phyloP scores from a whole-genome alignment of 192 early-diverging fungal species.

The Coemansia aciculifera region DNA sequence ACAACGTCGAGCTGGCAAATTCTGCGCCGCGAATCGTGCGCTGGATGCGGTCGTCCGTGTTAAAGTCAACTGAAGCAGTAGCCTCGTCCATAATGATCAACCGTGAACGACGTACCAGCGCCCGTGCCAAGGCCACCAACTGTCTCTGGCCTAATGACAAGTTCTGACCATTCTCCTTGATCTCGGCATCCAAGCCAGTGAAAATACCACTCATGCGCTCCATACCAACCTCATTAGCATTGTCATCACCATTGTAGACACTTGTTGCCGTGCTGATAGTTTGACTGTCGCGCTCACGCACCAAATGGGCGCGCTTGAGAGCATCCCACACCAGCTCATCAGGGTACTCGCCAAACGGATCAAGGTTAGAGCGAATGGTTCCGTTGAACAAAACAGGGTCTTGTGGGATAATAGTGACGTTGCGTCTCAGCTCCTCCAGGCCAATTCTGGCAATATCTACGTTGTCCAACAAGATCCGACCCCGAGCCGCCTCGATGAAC shows the following conservation, averaged over 20 bases:
- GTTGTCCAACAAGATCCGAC: conserved; percentile 70
- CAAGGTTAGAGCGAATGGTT: conserved; percentile 79
- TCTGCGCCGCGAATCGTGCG: conserved; percentile 75
- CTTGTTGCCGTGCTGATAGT: neutral
- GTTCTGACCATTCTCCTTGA: conserved; percentile 78
- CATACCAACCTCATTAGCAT: neutral
- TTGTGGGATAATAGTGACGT: conserved; percentile 89
- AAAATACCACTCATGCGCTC: conserved; percentile 39
- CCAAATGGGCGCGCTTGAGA: conserved; percentile 70
- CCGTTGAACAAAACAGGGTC: conserved; percentile 79
- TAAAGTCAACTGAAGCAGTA: conserved; percentile 83
- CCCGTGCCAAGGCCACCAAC: conserved; percentile 72
- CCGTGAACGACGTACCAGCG: conserved; percentile 65
- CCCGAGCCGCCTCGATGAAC: conserved; percentile 67
- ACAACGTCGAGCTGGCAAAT: conserved; percentile 71
- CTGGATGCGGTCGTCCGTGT: conserved; percentile 88
- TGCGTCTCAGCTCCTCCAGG: conserved; percentile 72
- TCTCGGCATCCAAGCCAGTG: conserved; percentile 67
- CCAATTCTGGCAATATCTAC: conserved; percentile 74
- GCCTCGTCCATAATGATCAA: conserved; percentile 86
- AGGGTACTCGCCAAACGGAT: conserved; percentile 76
- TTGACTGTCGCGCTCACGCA: conserved; percentile 29
- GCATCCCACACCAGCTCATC: conserved; percentile 76
- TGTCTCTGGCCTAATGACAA: conserved; percentile 78
- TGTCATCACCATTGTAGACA: neutral